phyloP scores from a whole-genome alignment of 805 yeast genomes.

The Zygosaccharomyces kombuchaensis region DNA sequence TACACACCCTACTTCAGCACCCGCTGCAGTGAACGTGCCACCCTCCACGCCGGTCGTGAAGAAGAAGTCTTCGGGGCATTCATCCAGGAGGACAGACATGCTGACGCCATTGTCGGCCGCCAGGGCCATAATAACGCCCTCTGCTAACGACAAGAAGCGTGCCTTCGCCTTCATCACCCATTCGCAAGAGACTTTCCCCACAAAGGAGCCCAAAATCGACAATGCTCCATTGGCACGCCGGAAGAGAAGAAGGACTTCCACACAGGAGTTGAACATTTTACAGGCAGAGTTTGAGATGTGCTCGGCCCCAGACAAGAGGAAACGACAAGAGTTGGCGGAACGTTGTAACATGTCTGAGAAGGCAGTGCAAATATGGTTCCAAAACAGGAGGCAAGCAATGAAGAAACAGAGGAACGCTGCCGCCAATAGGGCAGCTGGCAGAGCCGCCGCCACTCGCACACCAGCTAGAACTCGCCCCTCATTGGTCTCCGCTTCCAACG shows the following conservation, averaged over 20 bases:
- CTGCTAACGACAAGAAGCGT: constrained; percentile 33
- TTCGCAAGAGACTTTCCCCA: constrained; percentile 82
- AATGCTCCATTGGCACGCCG: constrained; percentile 91
- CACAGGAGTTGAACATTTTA: constrained; percentile 74
- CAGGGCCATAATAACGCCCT: constrained; percentile 32
- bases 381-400: constrained; percentile 83
- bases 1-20: background rate
- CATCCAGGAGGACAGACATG: constrained; percentile 21
- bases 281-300: constrained; percentile 75
- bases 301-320: constrained; percentile 72
- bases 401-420: constrained; percentile 44
- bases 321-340: constrained; percentile 73
- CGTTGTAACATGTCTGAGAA: constrained; percentile 92
- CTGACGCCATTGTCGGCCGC: constrained; percentile 34
- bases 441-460: background rate
- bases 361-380: constrained; percentile 98
- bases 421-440: constrained; percentile 8
- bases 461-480: background rate
- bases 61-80: constrained; percentile 8
- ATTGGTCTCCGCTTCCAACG: background rate
- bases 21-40: background rate
- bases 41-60: constrained; percentile 22
- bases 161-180: constrained; percentile 87
- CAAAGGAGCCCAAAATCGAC: constrained; percentile 78
- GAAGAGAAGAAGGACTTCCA: constrained; percentile 92